Base-by-base conservation (phyloP, 495 filamentous ascomycete species). In the Aspergillus heteromorphus region DNA sequence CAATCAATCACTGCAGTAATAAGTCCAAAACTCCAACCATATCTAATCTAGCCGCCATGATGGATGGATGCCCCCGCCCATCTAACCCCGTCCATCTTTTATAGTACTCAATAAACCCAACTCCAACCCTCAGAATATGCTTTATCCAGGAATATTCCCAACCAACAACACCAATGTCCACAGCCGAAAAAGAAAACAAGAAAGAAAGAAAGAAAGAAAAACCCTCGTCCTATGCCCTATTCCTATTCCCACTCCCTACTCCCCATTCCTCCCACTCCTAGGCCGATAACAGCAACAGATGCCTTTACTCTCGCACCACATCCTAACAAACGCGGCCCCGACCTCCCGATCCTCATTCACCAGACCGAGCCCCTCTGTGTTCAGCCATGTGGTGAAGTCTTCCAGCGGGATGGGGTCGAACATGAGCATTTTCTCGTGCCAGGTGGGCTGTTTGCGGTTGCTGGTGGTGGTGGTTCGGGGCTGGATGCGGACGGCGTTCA, bases 371-470 rank as follows among this genome's bases (percentile, higher is more conserved):
- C 84, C 85, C 29, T 87, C 83, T 16, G 76, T 78, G 55, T 96
- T 96, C 20, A 98, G 66, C 90, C 90, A 97, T 1, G 68, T 73
- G 5, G 91, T 78, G 8, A 98, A 72, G 52, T 97, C 93, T 67
- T 97, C 93, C 1, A 97, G 65, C 0, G 93, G 76, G 36, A 98
- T 87, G 0, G 95, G 91, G 57, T 97, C 92, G 65, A 92, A 97
- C 71, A 96, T 84, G 16, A 97, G 76, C 43, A 98, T 96, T 67
- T 91, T 92, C 73, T 96, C 87, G 50, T 95, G 76, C 86, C 89
- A 97, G 6, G 78, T 88, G 10, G 83, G 29, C n/a, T n/a, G n/a
- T n/a, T n/a, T n/a, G 72, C 67, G 21, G 54, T 52, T 55, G 19
- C 57, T 56, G 29, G 58, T 41, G 17, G 42, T 40, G 17, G 27